A percentile compares a stretch with the other conserved stretches of the same genome.
Conservation (phyloP, 805 yeast species). For the Komagataella phaffii region DNA sequence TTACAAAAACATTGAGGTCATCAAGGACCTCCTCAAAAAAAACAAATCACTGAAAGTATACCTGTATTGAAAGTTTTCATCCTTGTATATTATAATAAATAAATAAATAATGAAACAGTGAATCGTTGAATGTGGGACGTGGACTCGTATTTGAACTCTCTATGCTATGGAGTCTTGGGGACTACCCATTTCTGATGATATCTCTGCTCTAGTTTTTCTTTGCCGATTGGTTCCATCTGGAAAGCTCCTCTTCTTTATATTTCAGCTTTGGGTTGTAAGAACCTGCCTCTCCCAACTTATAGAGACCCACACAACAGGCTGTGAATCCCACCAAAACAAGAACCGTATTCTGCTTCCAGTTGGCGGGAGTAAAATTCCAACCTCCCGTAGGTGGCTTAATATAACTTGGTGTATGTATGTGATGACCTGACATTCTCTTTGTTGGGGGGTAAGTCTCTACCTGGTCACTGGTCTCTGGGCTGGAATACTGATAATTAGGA, state of each 20-base stretch:
- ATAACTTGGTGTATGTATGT: slow-evolving; percentile 11
- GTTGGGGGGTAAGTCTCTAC: not conserved
- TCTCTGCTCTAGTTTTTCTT: slow-evolving; percentile 12
- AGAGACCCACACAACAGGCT: slow-evolving; percentile 18
- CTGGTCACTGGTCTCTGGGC: not conserved
- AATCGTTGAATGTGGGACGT: not conserved
- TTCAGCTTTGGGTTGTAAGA: slow-evolving; percentile 21
- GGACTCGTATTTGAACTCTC: not conserved
- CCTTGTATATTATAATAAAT: not conserved
- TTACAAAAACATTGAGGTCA: slow-evolving; percentile 26
- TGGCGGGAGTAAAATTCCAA: slow-evolving; percentile 40
- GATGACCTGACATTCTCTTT: slow-evolving; percentile 1
- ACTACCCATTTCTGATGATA: not conserved
- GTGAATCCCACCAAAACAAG: slow-evolving; percentile 25
- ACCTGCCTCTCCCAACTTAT: slow-evolving; percentile 22
- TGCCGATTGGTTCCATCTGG: slow-evolving; percentile 35
- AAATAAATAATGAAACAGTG: not conserved
- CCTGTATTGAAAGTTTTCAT: slow-evolving; percentile 23
- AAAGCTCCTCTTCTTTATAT: slow-evolving; percentile 23
- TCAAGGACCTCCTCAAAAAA: slow-evolving; percentile 22
- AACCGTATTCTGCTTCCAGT: slow-evolving; percentile 30
- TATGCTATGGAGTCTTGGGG: not conserved
- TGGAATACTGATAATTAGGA: not conserved
- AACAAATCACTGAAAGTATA: slow-evolving; percentile 34
- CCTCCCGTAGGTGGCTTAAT: slow-evolving; percentile 37